These are phyloP conservation scores for Colletotrichum noveboracense DNA, from an alignment of 2,329 filamentous ascomycete species.

Conservation along the genomic window DNA sequence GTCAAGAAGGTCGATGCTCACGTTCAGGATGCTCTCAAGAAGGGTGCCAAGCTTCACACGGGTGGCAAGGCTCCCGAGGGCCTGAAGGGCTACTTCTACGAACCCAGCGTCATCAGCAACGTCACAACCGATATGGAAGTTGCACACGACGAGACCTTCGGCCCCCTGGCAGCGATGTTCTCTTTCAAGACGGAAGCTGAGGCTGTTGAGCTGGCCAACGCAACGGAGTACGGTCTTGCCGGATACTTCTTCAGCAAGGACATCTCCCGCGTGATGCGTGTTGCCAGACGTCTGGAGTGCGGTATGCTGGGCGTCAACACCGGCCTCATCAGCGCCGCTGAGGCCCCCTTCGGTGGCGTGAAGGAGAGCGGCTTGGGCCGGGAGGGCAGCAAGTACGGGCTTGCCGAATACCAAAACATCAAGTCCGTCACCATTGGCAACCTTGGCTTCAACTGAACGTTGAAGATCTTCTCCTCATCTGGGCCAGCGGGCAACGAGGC, in stretches of 20 bases:
- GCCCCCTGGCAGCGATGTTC: conserved; percentile 73
- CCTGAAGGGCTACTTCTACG: conserved; percentile 71
- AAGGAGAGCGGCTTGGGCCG: conserved; percentile 41
- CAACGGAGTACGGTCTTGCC: conserved; percentile 71
- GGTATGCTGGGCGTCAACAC: conserved; percentile 42
- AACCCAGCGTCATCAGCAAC: conserved; percentile 70
- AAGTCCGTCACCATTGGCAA: conserved; percentile 25
- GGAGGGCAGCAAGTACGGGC: conserved; percentile 35
- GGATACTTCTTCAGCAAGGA: conserved; percentile 71
- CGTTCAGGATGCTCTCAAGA: conserved; percentile 65
- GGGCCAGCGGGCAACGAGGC: not conserved
- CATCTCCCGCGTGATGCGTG: conserved; percentile 43
- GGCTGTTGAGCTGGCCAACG: conserved; percentile 70
- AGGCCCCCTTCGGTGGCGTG: conserved; percentile 38
- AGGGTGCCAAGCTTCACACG: conserved; percentile 62
- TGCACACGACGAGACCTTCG: conserved; percentile 74
- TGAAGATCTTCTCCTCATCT: not conserved
- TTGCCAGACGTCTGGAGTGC: conserved; percentile 54
- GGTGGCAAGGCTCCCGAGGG: conserved; percentile 64
- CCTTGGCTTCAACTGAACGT: not conserved
- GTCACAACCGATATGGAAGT: conserved; percentile 72
- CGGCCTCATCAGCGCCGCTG: conserved; percentile 36
- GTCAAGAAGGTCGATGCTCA: conserved; percentile 66
- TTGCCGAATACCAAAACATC: conserved; percentile 31
- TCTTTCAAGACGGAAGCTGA: conserved; percentile 73